These are phyloP conservation scores for Crithidia brevicula DNA, from an alignment of 208 protist species.

Conservation along the genomic window DNA sequence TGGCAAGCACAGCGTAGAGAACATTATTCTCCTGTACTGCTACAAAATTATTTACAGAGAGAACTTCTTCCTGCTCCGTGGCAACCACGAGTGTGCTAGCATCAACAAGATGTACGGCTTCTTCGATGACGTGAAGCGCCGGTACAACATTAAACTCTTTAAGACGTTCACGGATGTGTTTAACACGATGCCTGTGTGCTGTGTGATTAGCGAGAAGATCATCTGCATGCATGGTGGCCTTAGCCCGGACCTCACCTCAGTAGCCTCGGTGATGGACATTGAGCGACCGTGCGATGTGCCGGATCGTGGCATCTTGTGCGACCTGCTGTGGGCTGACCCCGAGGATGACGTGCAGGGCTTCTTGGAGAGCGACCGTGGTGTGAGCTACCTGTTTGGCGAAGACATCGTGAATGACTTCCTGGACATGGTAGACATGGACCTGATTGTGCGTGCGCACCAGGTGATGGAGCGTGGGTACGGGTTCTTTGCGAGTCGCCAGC, in stretches of 20 bases:
- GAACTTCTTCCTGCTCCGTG: constrained; percentile 98
- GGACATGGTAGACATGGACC: constrained; percentile 98
- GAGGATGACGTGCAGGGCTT: constrained; percentile 93
- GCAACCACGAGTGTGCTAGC: constrained; percentile 99
- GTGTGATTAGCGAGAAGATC: constrained; percentile 99
- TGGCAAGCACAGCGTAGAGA: constrained; percentile 97
- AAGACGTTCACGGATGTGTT: constrained; percentile 99
- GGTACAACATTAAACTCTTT: constrained; percentile 98
- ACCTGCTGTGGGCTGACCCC: constrained; percentile 99
- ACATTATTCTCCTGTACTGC: constrained; percentile 86
- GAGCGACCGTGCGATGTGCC: constrained; percentile 98
- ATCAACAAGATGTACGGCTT: constrained; percentile 99
- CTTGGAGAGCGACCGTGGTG: constrained; percentile 97
- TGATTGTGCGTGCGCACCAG: constrained; percentile 99
- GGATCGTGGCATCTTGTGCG: constrained; percentile 99
- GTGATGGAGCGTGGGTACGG: constrained; percentile 98
- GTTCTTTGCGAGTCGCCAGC: constrained; percentile 99
- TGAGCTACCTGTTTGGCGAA: constrained; percentile 98
- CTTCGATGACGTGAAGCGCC: constrained; percentile 97
- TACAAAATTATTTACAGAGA: constrained; percentile 98
- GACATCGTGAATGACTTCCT: constrained; percentile 99
- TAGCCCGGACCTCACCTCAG: constrained; percentile 95
- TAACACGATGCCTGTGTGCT: constrained; percentile 99
- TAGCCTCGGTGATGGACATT: constrained; percentile 95
- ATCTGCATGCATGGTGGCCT: constrained; percentile 99